These are phyloP conservation scores for Floccularia luteovirens DNA, from an alignment of 768 basidiomycete species.

Conservation along the genomic window DNA sequence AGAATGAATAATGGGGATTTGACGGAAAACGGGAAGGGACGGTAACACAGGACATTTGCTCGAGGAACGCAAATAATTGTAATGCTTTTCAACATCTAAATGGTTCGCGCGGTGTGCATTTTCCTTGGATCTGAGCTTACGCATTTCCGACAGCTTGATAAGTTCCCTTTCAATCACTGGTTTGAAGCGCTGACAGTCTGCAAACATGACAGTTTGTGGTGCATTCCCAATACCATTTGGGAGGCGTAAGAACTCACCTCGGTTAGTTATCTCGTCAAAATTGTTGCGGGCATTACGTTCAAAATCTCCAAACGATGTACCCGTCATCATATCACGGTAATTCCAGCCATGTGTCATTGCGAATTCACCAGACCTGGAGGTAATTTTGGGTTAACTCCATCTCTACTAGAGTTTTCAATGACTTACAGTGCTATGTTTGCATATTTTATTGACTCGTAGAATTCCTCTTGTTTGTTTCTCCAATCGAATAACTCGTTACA, in stretches of 20 bases:
- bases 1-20: constrained; percentile 34
- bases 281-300: constrained; percentile 25
- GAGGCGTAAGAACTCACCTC: constrained; percentile 29
- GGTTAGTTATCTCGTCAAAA: constrained; percentile 25
- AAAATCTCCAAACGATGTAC: constrained; percentile 29
- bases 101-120: constrained; percentile 17
- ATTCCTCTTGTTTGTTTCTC: too few species aligned
- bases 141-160: constrained; percentile 14
- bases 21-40: constrained; percentile 36
- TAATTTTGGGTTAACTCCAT: constrained; percentile 1
- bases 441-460: too few species aligned
- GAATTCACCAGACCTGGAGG: constrained; percentile 23
- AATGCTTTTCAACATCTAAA: constrained; percentile 30
- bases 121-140: constrained; percentile 12
- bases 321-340: constrained; percentile 29
- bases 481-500: too few species aligned
- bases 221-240: too few species aligned
- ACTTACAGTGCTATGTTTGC: too few species aligned
- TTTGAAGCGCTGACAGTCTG: constrained; percentile 14
- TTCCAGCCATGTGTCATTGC: constrained; percentile 34
- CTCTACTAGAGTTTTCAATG: too few species aligned
- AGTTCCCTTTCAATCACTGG: constrained; percentile 17
- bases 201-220: constrained; percentile 17
- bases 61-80: constrained; percentile 34
- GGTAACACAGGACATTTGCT: constrained; percentile 28